Evolutionary conservation across 2,329 filamentous ascomycete species (phyloP).

Genomic region (Alternaria arbusti): DNA sequence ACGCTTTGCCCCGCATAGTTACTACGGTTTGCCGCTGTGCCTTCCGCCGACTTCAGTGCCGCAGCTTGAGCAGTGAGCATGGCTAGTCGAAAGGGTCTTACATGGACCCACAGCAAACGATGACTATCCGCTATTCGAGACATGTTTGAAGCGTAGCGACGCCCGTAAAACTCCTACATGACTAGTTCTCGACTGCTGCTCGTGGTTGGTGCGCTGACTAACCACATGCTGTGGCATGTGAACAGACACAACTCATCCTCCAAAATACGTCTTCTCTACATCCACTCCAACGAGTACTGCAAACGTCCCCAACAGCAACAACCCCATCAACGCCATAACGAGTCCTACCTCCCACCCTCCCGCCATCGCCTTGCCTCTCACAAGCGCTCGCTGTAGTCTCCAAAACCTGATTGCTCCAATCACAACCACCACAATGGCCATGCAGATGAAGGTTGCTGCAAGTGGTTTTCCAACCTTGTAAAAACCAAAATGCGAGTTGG

Average conservation of each 20-base stretch:
- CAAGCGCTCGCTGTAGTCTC: slow-evolving; percentile 65
- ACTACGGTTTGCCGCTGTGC: background rate
- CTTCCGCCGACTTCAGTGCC: background rate
- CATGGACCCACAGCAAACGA: background rate
- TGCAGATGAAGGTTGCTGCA: slow-evolving; percentile 55
- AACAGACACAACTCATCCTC: background rate
- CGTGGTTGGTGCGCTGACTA: background rate
- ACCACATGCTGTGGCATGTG: background rate
- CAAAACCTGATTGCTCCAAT: slow-evolving; percentile 67
- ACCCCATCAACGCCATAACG: slow-evolving; percentile 54
- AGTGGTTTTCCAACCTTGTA: slow-evolving; percentile 67
- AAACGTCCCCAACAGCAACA: slow-evolving; percentile 34
- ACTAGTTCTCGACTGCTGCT: background rate
- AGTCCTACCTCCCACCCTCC: slow-evolving; percentile 65
- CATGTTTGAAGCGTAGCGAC: background rate
- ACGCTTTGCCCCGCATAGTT: background rate
- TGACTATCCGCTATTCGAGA: background rate
- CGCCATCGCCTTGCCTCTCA: slow-evolving; percentile 62
- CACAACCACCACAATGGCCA: slow-evolving; percentile 57
- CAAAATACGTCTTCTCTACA: slow-evolving; percentile 21
- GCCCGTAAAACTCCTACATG: background rate
- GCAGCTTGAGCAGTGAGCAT: background rate
- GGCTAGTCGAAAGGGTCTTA: background rate
- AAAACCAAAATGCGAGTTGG: slow-evolving; percentile 61
- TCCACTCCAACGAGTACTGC: slow-evolving; percentile 24